phyloP scores from a whole-genome alignment of 2,329 filamentous ascomycete genomes.

The Paecilomyces fulvus region DNA sequence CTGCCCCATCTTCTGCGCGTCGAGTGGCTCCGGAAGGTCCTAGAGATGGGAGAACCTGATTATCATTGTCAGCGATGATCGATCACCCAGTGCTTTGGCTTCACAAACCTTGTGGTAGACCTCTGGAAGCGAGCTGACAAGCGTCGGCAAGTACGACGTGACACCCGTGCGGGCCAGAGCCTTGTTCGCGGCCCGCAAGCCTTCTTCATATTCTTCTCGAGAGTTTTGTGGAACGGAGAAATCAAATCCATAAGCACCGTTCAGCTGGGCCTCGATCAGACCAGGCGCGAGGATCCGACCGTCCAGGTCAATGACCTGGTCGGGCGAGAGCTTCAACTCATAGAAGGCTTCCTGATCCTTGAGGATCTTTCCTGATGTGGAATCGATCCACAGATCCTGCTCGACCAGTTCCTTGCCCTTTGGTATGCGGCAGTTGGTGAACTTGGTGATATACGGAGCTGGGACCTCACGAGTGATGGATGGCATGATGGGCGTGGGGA shows the following conservation, averaged over 20 bases:
- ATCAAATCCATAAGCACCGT: conserved; percentile 88
- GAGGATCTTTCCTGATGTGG: conserved; percentile 71
- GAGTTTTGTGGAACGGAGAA: conserved; percentile 68
- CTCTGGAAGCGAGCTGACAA: conserved; percentile 65
- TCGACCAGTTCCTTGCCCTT: conserved; percentile 59
- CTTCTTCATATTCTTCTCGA: conserved; percentile 60
- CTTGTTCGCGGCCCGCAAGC: conserved; percentile 62
- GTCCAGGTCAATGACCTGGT: conserved; percentile 67
- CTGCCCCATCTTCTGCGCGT: conserved; percentile 59
- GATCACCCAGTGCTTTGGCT: background rate
- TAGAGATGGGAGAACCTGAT: conserved; percentile 59
- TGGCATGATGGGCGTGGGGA: conserved; percentile 20
- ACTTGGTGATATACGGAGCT: conserved; percentile 60
- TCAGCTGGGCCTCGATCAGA: conserved; percentile 85
- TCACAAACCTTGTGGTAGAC: conserved; percentile 65
- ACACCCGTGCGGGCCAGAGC: conserved; percentile 70
- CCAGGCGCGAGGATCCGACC: conserved; percentile 79
- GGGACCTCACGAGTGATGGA: conserved; percentile 23
- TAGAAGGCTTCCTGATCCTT: conserved; percentile 55
- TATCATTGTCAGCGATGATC: background rate
- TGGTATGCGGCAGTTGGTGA: conserved; percentile 78
- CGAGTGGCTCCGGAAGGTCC: conserved; percentile 59
- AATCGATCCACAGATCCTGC: conserved; percentile 84
- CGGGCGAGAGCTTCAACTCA: conserved; percentile 46
- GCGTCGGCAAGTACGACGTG: conserved; percentile 77